Evolutionary conservation across 2,329 filamentous ascomycete species (phyloP).

Genomic region (Sphaerostilbella broomeana): DNA sequence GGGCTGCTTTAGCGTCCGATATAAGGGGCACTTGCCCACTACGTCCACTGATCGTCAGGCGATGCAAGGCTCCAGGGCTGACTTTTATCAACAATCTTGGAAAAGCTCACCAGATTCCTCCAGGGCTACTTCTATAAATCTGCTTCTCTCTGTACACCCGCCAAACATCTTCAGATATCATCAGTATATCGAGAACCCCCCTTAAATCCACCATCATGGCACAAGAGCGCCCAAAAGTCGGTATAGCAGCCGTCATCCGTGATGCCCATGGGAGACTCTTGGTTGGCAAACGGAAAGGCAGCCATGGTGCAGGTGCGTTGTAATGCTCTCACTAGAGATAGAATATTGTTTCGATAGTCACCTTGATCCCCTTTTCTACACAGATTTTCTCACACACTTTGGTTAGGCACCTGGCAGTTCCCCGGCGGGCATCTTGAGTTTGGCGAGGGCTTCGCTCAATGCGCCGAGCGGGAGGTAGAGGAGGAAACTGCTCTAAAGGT

Average conservation of each 20-base stretch:
- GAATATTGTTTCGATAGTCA: not conserved
- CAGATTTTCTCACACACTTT: not conserved
- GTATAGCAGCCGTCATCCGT: slow-evolving; percentile 41
- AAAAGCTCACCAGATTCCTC: too few relatives aligned
- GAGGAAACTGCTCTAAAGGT: slow-evolving; percentile 65
- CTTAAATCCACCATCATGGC: too few relatives aligned
- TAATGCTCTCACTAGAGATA: too few relatives aligned
- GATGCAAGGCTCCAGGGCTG: too few relatives aligned
- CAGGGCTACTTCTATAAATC: too few relatives aligned
- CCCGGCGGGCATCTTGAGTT: slow-evolving; percentile 72
- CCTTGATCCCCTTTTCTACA: not conserved
- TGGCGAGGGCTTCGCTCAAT: slow-evolving; percentile 54
- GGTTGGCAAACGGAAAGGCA: slow-evolving; percentile 41
- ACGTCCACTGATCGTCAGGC: too few relatives aligned
- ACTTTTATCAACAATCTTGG: too few relatives aligned
- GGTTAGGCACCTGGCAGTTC: slow-evolving; percentile 54
- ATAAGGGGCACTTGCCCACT: too few relatives aligned
- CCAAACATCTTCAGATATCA: too few relatives aligned
- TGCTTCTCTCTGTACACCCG: too few relatives aligned
- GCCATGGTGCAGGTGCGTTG: slow-evolving; percentile 41
- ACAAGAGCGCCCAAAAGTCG: slow-evolving; percentile 33
- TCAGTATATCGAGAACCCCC: too few relatives aligned
- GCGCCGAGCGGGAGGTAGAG: slow-evolving; percentile 58
- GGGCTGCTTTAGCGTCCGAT: too few relatives aligned
- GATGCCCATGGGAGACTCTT: slow-evolving; percentile 39